These are phyloP conservation scores for Fusarium papillatum DNA, from an alignment of 2,329 filamentous ascomycete genomes.

Conservation along the genomic window DNA sequence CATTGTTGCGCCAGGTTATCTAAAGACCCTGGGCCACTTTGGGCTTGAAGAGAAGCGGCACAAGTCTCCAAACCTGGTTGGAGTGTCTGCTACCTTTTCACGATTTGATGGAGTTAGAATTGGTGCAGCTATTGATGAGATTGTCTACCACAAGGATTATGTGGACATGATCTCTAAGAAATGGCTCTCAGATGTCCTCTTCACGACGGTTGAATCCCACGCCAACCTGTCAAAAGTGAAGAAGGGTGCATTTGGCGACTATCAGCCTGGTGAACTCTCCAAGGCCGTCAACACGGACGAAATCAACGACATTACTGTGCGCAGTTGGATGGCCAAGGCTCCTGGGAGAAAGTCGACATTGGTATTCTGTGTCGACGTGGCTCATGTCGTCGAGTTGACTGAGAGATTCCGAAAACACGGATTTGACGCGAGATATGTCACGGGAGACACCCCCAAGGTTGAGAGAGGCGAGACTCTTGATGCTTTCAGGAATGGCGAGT, in stretches of 20 bases:
- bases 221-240: constrained; percentile 82
- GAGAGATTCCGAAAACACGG: constrained; percentile 82
- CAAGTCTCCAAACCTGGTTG: constrained; percentile 77
- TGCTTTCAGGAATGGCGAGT: constrained; percentile 81
- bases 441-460: constrained; percentile 80
- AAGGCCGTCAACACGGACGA: constrained; percentile 84
- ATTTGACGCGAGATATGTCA: constrained; percentile 89
- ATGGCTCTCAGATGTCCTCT: constrained; percentile 92
- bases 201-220: constrained; percentile 90
- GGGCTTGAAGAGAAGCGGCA: constrained; percentile 66
- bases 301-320: constrained; percentile 87
- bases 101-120: constrained; percentile 87
- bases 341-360: constrained; percentile 83
- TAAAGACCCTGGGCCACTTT: constrained; percentile 84
- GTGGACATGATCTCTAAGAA: constrained; percentile 83
- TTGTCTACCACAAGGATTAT: constrained; percentile 90
- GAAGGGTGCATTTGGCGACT: constrained; percentile 78
- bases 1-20: constrained; percentile 88
- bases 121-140: constrained; percentile 90
- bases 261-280: constrained; percentile 83
- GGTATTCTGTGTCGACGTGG: constrained; percentile 93
- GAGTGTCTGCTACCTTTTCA: constrained; percentile 86
- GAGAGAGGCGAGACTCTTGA: constrained; percentile 79
- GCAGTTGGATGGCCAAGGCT: constrained; percentile 87
- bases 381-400: constrained; percentile 83